Conservation (phyloP, 768 basidiomycete genomes). For the Calocybe cyanea region DNA sequence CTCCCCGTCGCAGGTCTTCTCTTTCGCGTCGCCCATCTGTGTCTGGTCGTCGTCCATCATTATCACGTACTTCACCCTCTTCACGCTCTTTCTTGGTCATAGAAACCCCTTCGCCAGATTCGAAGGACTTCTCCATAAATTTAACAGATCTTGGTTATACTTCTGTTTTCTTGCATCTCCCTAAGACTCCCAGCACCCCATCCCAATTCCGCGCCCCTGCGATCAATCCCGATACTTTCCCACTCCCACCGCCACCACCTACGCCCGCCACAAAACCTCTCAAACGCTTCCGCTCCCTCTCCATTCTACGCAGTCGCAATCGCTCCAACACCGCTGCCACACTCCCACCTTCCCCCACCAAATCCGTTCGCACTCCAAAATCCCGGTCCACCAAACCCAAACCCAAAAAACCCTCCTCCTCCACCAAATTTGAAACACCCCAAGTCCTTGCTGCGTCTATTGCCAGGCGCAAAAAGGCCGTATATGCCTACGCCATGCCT, state of each 20-base stretch:
- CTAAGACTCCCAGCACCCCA: slow-evolving; percentile 45
- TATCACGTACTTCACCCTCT: slow-evolving; percentile 24
- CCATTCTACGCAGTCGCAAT: slow-evolving; percentile 41
- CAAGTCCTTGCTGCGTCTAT: slow-evolving; percentile 27
- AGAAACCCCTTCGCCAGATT: slow-evolving; percentile 42
- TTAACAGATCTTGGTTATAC: slow-evolving; percentile 63
- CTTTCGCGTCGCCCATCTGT: slow-evolving; percentile 21
- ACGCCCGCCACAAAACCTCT: slow-evolving; percentile 22
- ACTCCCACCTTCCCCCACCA: slow-evolving; percentile 21
- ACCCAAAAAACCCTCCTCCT: slow-evolving; percentile 9
- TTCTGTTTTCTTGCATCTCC: slow-evolving; percentile 58
- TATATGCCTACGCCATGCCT: slow-evolving; percentile 45
- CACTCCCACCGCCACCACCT: slow-evolving; percentile 17
- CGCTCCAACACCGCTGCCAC: slow-evolving; percentile 14
- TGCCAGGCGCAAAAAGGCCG: slow-evolving; percentile 48
- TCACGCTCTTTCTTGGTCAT: slow-evolving; percentile 49
- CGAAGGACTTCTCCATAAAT: slow-evolving; percentile 47
- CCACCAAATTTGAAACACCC: slow-evolving; percentile 15
- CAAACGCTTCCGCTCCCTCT: slow-evolving; percentile 49
- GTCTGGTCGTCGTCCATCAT: slow-evolving; percentile 27
- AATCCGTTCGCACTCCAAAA: slow-evolving; percentile 20
- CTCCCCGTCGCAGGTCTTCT: slow-evolving; percentile 33
- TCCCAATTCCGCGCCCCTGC: slow-evolving; percentile 25
- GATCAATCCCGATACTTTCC: slow-evolving; percentile 12
- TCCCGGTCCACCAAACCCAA: too few relatives aligned